Base-by-base conservation (phyloP, 768 basidiomycete species). In the Suillus fuscotomentosus region DNA sequence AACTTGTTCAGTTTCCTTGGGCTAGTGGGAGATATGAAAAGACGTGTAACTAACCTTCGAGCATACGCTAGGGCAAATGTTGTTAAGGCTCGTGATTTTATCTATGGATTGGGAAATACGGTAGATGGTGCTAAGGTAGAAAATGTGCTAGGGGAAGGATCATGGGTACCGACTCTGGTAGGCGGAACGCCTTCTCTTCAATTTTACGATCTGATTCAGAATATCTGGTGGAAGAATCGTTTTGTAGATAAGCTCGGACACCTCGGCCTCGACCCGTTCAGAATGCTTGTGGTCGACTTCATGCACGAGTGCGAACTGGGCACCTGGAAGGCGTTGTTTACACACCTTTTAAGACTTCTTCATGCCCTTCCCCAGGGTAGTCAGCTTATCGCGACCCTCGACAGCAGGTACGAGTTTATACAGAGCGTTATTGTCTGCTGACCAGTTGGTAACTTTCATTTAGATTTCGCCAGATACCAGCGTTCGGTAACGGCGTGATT, bases 291-390 rank as follows among this genome's bases (percentile, higher is more conserved):
- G 0, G 71, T 76, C 15, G 78, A 81, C 63, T 62, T 78, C 8
- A 67, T 81, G 71, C 80, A 81, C 64, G 78, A 80, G 63, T 65
- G 77, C 61, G 78, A 80, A 50, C 65, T 79, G 0, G 79, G 79
- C 0, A 72, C 76, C 2, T 80, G 79, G 77, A 80, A 78, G 61
- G 66, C 67, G 1, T 36, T 79, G 0, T 67, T 80, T 8, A 71
- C 63, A 0, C 80, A 80, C 50, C 72, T 81, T 6, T 70, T 79
- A 8, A 73, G 75, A 0, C 70, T 80, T 27, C 61, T 80, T 3
- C 31, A 43, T 7, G 42, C 42, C 42, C 17, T 43, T 7, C 42
- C 45, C 11, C n/a, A 9, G 3, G n/a, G 45, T 22, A 47, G n/a
- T 22, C 8, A 47, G n/a, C 20, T n/a, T 10, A 10, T 47, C 5